Conservation (phyloP, 2,329 filamentous ascomycete species). For the Ceratocystis albifundus region DNA sequence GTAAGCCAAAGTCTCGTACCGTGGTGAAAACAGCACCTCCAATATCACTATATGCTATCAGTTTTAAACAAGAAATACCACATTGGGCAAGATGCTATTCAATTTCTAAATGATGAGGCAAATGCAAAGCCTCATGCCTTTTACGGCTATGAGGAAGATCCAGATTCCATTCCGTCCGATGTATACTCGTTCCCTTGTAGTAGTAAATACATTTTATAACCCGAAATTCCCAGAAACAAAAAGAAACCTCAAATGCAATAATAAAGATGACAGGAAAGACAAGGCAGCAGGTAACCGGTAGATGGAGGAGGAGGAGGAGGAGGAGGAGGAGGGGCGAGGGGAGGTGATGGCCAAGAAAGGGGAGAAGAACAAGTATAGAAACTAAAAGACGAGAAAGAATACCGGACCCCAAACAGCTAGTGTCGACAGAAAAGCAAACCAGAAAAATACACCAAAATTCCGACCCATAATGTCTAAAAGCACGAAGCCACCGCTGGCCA, state of each 20-base stretch:
- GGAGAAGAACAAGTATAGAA: neutral
- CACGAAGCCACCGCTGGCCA: constrained; percentile 8
- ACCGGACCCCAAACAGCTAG: neutral
- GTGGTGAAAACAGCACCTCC: neutral
- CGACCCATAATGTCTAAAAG: constrained; percentile 2
- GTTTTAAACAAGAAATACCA: neutral
- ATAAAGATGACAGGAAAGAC: constrained; percentile 29
- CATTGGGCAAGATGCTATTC: neutral
- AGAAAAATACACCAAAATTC: neutral
- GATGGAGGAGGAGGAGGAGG: neutral
- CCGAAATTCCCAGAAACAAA: constrained; percentile 22
- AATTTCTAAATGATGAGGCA: constrained; percentile 1
- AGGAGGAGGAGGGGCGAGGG: constrained; percentile 25
- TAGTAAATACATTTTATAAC: constrained; percentile 10
- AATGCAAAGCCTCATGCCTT: constrained; percentile 22
- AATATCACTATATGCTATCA: neutral
- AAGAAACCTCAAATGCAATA: constrained; percentile 29
- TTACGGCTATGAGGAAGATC: constrained; percentile 7
- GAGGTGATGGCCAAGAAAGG: constrained; percentile 5
- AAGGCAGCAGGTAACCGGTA: neutral
- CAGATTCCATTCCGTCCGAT: constrained; percentile 18
- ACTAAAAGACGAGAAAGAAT: constrained; percentile 1
- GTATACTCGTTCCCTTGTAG: constrained; percentile 15
- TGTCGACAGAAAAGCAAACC: neutral
- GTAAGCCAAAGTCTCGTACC: neutral